These are phyloP conservation scores for Periconia sp. DNA, from an alignment of 2,329 filamentous ascomycete genomes.

Conservation along the genomic window DNA sequence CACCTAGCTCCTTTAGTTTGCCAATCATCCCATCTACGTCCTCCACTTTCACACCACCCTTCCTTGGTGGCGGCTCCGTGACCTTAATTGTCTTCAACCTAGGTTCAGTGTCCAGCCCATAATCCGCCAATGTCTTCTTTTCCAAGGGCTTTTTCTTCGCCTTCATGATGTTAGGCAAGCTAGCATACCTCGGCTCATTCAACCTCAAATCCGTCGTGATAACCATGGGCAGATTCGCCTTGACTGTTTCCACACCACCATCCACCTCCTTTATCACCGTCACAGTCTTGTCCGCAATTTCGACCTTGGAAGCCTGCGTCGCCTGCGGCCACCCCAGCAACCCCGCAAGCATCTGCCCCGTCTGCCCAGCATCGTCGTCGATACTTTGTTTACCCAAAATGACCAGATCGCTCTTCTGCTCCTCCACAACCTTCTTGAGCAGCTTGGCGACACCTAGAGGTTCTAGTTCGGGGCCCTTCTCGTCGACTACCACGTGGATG, in stretches of 20 bases:
- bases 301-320: slow-evolving; percentile 85
- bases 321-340: slow-evolving; percentile 91
- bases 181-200: slow-evolving; percentile 94
- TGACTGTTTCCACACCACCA: slow-evolving; percentile 88
- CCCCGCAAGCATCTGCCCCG: slow-evolving; percentile 96
- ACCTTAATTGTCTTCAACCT: slow-evolving; percentile 91
- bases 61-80: slow-evolving; percentile 78
- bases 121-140: slow-evolving; percentile 82
- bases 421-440: slow-evolving; percentile 74
- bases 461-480: slow-evolving; percentile 71
- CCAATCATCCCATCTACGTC: slow-evolving; percentile 92
- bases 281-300: slow-evolving; percentile 70
- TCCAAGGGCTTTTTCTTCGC: slow-evolving; percentile 99
- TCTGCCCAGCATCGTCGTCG: slow-evolving; percentile 94
- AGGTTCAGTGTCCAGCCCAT: slow-evolving; percentile 70
- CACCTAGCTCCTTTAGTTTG: slow-evolving; percentile 95
- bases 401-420: slow-evolving; percentile 87
- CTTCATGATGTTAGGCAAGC: slow-evolving; percentile 99
- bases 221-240: slow-evolving; percentile 83
- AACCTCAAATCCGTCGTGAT: slow-evolving; percentile 93
- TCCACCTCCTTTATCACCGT: slow-evolving; percentile 91
- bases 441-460: slow-evolving; percentile 91
- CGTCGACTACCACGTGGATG: slow-evolving; percentile 69
- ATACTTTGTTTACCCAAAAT: slow-evolving; percentile 97
- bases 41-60: slow-evolving; percentile 96